These are phyloP conservation scores for Jimgerdemannia flammicorona DNA, from an alignment of 192 early-diverging fungal species.

Conservation along the genomic window DNA sequence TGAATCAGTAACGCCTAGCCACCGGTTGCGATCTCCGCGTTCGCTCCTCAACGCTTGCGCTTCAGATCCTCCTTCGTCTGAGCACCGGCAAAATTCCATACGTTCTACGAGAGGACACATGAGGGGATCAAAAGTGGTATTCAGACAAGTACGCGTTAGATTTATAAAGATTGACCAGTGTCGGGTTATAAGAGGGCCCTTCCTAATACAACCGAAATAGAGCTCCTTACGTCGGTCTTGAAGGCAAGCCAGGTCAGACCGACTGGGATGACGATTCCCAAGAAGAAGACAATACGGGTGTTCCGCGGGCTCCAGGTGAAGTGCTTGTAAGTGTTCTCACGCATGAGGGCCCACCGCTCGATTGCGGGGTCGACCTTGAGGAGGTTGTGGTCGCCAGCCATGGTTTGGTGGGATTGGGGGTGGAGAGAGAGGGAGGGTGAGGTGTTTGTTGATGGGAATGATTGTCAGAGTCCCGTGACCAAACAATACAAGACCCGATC, in stretches of 20 bases:
- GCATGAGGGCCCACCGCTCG: constrained; percentile 35
- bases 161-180: background rate
- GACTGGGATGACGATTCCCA: constrained; percentile 30
- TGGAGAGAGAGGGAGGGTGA: too few relatives aligned
- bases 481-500: too few relatives aligned
- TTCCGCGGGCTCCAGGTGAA: constrained; percentile 31
- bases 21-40: background rate
- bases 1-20: background rate
- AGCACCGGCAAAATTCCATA: constrained; percentile 35
- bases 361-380: constrained; percentile 34
- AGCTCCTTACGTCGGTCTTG: constrained; percentile 30
- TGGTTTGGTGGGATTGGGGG: background rate
- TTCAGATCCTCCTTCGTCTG: constrained; percentile 27
- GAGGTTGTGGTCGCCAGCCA: constrained; percentile 24
- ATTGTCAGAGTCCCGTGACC: too few relatives aligned
- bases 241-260: constrained; percentile 29
- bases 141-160: background rate
- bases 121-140: background rate
- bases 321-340: constrained; percentile 35
- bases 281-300: constrained; percentile 17
- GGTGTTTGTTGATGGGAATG: too few relatives aligned
- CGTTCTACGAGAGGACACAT: constrained; percentile 12
- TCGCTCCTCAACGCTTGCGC: constrained; percentile 5
- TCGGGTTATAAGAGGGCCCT: too few relatives aligned
- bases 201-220: background rate